These are phyloP conservation scores for Hypoxylon fragiforme DNA, from an alignment of 495 filamentous ascomycete species.

Conservation along the genomic window DNA sequence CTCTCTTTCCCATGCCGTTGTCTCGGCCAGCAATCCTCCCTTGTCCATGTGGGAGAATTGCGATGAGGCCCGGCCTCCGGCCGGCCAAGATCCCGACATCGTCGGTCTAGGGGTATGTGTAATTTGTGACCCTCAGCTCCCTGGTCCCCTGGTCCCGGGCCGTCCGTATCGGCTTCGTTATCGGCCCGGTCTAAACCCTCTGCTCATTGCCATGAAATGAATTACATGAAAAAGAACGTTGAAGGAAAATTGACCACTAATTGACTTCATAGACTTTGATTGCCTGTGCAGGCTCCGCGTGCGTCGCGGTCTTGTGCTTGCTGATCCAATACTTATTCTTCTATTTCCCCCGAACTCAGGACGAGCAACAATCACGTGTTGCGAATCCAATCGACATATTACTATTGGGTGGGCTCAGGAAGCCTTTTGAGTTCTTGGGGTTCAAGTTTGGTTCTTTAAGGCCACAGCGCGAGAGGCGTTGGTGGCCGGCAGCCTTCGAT, in stretches of 20 bases:
- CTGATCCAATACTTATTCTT: slow-evolving; percentile 30
- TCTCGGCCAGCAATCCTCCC: slow-evolving; percentile 25
- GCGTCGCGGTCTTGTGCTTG: slow-evolving; percentile 26
- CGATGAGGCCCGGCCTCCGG: slow-evolving; percentile 30
- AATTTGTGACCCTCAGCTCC: too few species aligned
- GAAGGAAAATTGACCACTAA: too few species aligned
- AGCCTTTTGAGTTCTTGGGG: slow-evolving; percentile 28
- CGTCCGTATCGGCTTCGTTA: too few species aligned
- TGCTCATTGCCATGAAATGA: too few species aligned
- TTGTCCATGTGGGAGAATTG: slow-evolving; percentile 34
- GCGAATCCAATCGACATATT: slow-evolving; percentile 29
- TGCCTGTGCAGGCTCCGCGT: slow-evolving; percentile 32
- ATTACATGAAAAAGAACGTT: too few species aligned
- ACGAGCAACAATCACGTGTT: slow-evolving; percentile 11
- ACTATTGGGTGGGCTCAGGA: slow-evolving; percentile 24
- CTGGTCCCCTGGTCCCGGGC: too few species aligned
- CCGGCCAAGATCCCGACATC: slow-evolving; percentile 32
- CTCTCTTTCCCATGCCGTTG: slow-evolving; percentile 28
- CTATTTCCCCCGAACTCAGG: slow-evolving; percentile 17
- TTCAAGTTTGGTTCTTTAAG: slow-evolving; percentile 5
- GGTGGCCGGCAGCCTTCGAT: slow-evolving; percentile 27
- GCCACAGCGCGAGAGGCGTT: slow-evolving; percentile 5
- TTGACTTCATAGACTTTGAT: slow-evolving; percentile 25
- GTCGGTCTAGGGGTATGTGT: slow-evolving; percentile 31
- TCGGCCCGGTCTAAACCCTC: too few species aligned